A percentile compares a stretch with the other conserved stretches of the same genome.
Conservation (phyloP, 495 filamentous ascomycete genomes). For the Aspergillus cristatus region DNA sequence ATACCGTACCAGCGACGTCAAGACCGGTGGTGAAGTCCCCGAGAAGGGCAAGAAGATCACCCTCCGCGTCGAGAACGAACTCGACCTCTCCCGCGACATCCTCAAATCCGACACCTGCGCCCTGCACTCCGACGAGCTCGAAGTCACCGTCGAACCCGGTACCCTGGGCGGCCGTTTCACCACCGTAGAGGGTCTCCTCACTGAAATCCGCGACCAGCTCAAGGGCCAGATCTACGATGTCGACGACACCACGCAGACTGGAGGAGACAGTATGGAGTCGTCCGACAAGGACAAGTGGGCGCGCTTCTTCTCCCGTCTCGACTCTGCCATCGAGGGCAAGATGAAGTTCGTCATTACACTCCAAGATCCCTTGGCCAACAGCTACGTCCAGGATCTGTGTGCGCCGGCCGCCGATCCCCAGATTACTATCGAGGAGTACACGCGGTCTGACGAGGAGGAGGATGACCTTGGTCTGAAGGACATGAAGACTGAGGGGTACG, state of each 20-base stretch:
- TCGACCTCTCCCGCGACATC: conserved; percentile 84
- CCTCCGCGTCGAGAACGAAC: conserved; percentile 58
- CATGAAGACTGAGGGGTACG: conserved; percentile 89
- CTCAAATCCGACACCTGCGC: conserved; percentile 91
- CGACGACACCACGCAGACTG: conserved; percentile 39
- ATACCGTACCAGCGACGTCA: conserved; percentile 92
- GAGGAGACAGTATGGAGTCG: conserved; percentile 65
- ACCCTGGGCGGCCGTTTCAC: conserved; percentile 96
- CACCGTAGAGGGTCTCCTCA: conserved; percentile 90
- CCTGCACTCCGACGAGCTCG: conserved; percentile 74
- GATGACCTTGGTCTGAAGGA: conserved; percentile 83
- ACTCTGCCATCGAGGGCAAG: conserved; percentile 70
- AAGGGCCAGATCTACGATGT: conserved; percentile 76
- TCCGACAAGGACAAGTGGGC: conserved; percentile 63
- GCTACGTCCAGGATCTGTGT: conserved; percentile 84
- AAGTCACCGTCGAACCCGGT: conserved; percentile 74
- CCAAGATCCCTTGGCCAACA: conserved; percentile 79
- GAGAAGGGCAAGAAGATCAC: conserved; percentile 78
- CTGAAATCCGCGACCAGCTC: conserved; percentile 84
- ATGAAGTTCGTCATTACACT: conserved; percentile 79
- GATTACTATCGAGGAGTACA: conserved; percentile 75
- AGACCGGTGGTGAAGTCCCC: conserved; percentile 89
- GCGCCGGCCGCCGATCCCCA: conserved; percentile 66
- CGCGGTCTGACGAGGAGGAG: conserved; percentile 79
- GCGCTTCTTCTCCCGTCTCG: conserved; percentile 66